Conservation (phyloP, 202 grass and related monocot genomes). For the Schoenoplectus triqueter region DNA sequence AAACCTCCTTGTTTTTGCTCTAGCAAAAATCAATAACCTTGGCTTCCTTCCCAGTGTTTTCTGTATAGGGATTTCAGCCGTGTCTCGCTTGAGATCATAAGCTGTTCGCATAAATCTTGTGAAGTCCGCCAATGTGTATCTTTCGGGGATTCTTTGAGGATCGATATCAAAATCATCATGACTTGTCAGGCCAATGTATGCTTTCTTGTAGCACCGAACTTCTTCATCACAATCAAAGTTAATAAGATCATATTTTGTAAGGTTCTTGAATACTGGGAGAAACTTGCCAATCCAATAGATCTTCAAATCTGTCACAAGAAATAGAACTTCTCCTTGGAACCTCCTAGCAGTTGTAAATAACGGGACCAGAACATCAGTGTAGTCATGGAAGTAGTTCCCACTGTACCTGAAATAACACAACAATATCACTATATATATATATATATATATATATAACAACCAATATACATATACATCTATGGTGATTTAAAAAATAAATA, state of each 20-base stretch:
- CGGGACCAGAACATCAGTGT: conserved; percentile 82
- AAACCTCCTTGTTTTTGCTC: conserved; percentile 64
- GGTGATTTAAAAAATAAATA: background rate
- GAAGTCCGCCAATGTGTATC: conserved; percentile 71
- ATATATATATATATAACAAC: background rate
- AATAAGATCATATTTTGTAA: conserved; percentile 64
- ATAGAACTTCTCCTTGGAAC: conserved; percentile 64
- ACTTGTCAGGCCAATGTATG: conserved; percentile 56
- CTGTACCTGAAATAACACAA: conserved; percentile 54
- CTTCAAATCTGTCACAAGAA: conserved; percentile 58
- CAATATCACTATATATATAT: background rate
- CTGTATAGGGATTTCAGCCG: background rate
- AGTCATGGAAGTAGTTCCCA: conserved; percentile 96
- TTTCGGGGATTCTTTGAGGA: conserved; percentile 51
- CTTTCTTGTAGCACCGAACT: conserved; percentile 65
- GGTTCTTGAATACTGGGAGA: conserved; percentile 52
- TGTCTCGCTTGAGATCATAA: conserved; percentile 50
- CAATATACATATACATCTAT: background rate
- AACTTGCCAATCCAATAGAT: conserved; percentile 79
- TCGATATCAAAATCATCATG: conserved; percentile 82
- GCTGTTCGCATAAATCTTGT: conserved; percentile 58
- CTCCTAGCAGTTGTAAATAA: conserved; percentile 63
- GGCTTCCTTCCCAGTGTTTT: background rate
- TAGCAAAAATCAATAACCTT: conserved; percentile 57
- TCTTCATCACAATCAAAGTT: conserved; percentile 61